These are phyloP conservation scores for Cladochytrium replicatum DNA, from an alignment of 192 early-diverging fungal species.

Conservation along the genomic window DNA sequence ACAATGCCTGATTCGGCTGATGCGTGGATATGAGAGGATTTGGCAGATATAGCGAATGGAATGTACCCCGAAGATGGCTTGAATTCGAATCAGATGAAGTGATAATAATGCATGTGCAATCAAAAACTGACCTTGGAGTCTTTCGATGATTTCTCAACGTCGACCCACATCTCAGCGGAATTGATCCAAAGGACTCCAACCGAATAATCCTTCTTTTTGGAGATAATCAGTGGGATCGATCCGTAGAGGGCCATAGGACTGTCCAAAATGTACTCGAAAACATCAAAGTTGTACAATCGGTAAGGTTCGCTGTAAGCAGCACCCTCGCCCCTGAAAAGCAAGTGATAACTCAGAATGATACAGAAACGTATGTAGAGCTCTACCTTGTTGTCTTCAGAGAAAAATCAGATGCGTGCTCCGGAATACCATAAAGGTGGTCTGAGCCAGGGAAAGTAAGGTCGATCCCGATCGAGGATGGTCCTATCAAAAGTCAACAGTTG, in stretches of 20 bases:
- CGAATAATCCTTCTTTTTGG: slow-evolving; percentile 63
- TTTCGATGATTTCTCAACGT: slow-evolving; percentile 63
- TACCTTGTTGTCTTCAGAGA: slow-evolving; percentile 81
- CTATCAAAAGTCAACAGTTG: slow-evolving; percentile 21
- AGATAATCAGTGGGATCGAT: slow-evolving; percentile 86
- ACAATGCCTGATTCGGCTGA: slow-evolving; percentile 83
- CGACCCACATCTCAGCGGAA: slow-evolving; percentile 96
- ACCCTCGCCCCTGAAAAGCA: slow-evolving; percentile 39
- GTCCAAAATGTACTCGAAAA: slow-evolving; percentile 94
- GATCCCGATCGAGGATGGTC: slow-evolving; percentile 86
- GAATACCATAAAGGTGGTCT: slow-evolving; percentile 88
- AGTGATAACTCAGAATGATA: too few species aligned
- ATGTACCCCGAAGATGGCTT: slow-evolving; percentile 4
- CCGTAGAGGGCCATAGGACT: slow-evolving; percentile 97
- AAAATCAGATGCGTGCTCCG: slow-evolving; percentile 83
- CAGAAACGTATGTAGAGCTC: background rate
- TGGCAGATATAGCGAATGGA: slow-evolving; percentile 8
- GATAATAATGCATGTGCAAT: slow-evolving; percentile 10
- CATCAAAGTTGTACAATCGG: slow-evolving; percentile 93
- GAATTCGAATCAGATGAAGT: slow-evolving; percentile 11
- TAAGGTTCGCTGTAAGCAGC: slow-evolving; percentile 83
- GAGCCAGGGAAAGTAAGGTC: slow-evolving; percentile 84
- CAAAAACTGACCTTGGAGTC: slow-evolving; percentile 17
- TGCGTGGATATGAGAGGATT: slow-evolving; percentile 74
- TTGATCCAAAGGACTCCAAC: slow-evolving; percentile 88